Percentiles rank a stretch among this genome's conserved stretches.
Evolutionary conservation across 257 asterid species (phyloP).

Genomic region (Anisodus tanguticus): DNA sequence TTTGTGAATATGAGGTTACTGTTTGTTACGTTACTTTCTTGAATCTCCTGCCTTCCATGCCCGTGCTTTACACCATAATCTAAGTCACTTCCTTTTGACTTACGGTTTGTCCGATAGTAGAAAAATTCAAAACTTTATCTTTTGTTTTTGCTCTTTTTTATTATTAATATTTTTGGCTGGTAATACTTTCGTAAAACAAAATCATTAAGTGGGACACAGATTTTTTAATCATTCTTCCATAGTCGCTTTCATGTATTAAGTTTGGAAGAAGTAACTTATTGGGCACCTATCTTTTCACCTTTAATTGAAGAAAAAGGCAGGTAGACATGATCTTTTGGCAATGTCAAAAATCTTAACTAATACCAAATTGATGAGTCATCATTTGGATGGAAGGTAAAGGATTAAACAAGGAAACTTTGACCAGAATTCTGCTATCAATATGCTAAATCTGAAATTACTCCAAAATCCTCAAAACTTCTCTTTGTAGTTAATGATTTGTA

Average conservation of each 20-base stretch:
- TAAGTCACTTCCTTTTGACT: not conserved
- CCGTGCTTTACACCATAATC: slow-evolving; percentile 3
- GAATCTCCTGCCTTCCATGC: slow-evolving; percentile 12
- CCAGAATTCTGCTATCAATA: not conserved
- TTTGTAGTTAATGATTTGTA: not conserved
- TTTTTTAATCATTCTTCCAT: not conserved
- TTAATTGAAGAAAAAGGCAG: not conserved
- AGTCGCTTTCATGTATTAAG: too few species aligned
- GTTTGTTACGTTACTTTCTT: slow-evolving; percentile 22
- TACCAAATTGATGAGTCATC: slow-evolving; percentile 17
- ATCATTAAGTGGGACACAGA: not conserved
- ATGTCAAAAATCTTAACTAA: not conserved
- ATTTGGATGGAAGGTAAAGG: not conserved
- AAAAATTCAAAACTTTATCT: slow-evolving; percentile 16
- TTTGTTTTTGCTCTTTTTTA: not conserved
- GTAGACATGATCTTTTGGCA: not conserved
- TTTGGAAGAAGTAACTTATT: not conserved
- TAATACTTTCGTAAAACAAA: not conserved
- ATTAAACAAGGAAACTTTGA: not conserved
- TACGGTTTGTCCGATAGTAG: not conserved
- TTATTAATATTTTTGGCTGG: not conserved
- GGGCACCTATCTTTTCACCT: not conserved
- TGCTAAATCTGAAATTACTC: not conserved
- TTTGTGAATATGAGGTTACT: not conserved
- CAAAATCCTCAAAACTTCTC: too few species aligned